Percentiles rank a stretch among this genome's conserved stretches.
These are phyloP conservation scores for Populus ilicifolia DNA, from an alignment of 345 rosid genomes.

Conservation along the genomic window DNA sequence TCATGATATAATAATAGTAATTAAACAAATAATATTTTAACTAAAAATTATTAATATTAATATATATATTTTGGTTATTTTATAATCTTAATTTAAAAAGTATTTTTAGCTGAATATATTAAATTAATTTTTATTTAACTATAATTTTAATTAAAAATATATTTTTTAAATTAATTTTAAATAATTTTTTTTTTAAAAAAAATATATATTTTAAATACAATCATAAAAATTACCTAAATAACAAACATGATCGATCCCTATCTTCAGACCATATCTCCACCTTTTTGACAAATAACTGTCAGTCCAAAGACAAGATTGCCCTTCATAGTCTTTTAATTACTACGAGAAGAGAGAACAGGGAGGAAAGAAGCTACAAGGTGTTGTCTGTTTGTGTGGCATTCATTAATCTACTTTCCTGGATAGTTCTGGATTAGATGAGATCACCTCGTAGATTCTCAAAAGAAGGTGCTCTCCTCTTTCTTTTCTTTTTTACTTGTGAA, in stretches of 20 bases:
- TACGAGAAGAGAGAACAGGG: not conserved
- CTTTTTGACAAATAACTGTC: not conserved
- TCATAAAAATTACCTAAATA: too few relatives aligned
- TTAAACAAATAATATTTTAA: too few relatives aligned
- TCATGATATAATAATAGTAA: too few relatives aligned
- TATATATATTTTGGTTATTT: too few relatives aligned
- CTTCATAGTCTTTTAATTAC: not conserved
- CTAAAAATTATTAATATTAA: too few relatives aligned
- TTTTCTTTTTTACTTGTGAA: not conserved
- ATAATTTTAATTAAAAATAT: too few relatives aligned
- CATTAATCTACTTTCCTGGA: constrained; percentile 7
- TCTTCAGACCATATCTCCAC: not conserved
- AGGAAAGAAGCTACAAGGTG: not conserved
- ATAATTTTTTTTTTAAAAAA: too few relatives aligned
- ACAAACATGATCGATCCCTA: not conserved
- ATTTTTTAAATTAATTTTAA: too few relatives aligned
- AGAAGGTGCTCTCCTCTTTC: not conserved
- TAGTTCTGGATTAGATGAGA: not conserved
- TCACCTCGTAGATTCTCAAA: not conserved
- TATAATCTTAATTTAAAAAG: too few relatives aligned
- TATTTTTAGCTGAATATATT: too few relatives aligned
- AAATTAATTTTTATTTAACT: too few relatives aligned
- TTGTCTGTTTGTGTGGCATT: not conserved
- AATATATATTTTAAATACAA: too few relatives aligned
- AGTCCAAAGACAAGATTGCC: constrained; percentile 18